Evolutionary conservation across 331 rosid species (phyloP).

Genomic region (Malus hybrid): DNA sequence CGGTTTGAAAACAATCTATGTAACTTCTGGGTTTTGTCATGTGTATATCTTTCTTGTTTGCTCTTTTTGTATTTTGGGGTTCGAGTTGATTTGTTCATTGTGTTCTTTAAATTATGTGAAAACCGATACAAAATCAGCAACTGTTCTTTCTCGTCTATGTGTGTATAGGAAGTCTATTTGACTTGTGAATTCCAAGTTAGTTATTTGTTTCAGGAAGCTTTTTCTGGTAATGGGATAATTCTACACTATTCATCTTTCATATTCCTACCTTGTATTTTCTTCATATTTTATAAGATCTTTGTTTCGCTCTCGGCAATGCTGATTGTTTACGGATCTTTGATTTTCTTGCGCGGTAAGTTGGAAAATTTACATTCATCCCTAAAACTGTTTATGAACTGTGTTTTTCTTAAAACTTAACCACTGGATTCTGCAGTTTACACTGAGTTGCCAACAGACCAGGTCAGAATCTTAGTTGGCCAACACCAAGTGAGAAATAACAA

Average conservation of each 20-base stretch:
- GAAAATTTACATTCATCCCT: background rate
- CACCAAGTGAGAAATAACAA: no score
- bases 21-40: conserved; percentile 13
- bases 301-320: no score
- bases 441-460: background rate
- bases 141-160: background rate
- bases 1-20: conserved; percentile 2
- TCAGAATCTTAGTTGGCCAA: no score
- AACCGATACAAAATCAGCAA: background rate
- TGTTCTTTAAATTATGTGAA: conserved; percentile 19
- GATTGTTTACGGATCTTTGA: no score
- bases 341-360: no score
- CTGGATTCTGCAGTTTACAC: background rate
- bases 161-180: conserved; percentile 16
- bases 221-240: background rate
- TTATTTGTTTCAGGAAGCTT: background rate
- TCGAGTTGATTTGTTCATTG: background rate
- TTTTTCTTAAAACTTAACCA: background rate
- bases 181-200: background rate
- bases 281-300: background rate
- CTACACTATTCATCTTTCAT: background rate
- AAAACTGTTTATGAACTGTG: background rate
- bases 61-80: background rate
- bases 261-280: background rate
- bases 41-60: conserved; percentile 29